Conservation (phyloP, 352 stramenopile species). For the Phytophthora podocarpi region DNA sequence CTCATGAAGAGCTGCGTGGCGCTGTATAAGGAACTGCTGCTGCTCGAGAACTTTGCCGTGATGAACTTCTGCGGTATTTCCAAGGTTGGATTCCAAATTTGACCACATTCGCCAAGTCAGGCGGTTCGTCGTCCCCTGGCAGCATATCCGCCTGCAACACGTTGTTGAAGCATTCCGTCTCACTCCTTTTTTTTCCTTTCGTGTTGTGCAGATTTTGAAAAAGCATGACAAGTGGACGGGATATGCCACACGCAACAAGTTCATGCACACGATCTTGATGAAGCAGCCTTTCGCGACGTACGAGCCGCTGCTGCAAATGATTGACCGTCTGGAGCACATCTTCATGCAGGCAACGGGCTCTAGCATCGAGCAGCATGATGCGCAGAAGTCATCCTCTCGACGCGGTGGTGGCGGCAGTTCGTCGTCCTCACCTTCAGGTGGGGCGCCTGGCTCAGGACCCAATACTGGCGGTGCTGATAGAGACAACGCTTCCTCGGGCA, state of each 20-base stretch:
- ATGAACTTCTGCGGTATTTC: slow-evolving; percentile 92
- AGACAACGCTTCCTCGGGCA: slow-evolving; percentile 11
- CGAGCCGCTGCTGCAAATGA: slow-evolving; percentile 84
- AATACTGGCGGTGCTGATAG: slow-evolving; percentile 7
- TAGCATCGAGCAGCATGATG: slow-evolving; percentile 86
- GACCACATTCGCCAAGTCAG: slow-evolving; percentile 3
- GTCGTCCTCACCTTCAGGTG: slow-evolving; percentile 28
- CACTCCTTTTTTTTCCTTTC: slow-evolving; percentile 4
- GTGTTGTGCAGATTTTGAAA: slow-evolving; percentile 73
- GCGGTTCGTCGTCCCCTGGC: slow-evolving; percentile 20
- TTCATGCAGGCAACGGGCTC: slow-evolving; percentile 89
- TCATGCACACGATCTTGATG: slow-evolving; percentile 90
- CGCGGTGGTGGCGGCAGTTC: slow-evolving; percentile 38
- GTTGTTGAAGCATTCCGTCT: not conserved
- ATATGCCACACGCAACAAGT: slow-evolving; percentile 90
- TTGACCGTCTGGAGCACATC: slow-evolving; percentile 86
- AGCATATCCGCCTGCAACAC: slow-evolving; percentile 2
- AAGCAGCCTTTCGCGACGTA: slow-evolving; percentile 90
- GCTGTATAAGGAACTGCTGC: slow-evolving; percentile 86
- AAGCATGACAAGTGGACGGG: slow-evolving; percentile 93
- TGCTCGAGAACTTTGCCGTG: slow-evolving; percentile 89
- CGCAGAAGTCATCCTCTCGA: slow-evolving; percentile 50
- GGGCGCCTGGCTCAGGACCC: slow-evolving; percentile 9
- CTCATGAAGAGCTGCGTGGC: slow-evolving; percentile 85
- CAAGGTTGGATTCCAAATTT: slow-evolving; percentile 48